These are phyloP conservation scores for Rhododendron williamsianum DNA, from an alignment of 148 eudicot genomes.

Conservation along the genomic window DNA sequence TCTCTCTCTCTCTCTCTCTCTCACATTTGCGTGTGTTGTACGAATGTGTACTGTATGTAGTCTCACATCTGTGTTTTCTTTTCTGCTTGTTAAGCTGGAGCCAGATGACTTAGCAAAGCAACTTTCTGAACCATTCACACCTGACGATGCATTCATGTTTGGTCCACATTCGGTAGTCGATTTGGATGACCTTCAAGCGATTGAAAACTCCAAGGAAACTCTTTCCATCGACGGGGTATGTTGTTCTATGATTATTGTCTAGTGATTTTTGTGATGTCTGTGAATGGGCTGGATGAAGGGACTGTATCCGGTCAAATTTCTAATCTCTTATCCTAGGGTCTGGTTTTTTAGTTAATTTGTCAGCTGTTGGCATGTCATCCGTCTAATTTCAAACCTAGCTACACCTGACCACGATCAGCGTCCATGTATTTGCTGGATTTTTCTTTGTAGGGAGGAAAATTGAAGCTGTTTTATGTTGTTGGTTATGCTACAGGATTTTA, in stretches of 20 bases:
- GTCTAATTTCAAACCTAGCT: background rate
- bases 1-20: background rate
- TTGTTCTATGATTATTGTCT: background rate
- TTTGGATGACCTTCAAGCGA: constrained; percentile 44
- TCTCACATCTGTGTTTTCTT: constrained; percentile 1
- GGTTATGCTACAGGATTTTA: constrained; percentile 56
- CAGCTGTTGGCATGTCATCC: background rate
- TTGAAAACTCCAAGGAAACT: constrained; percentile 45
- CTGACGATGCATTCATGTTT: constrained; percentile 78
- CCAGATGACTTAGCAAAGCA: constrained; percentile 55
- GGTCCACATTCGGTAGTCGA: constrained; percentile 55
- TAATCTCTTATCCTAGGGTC: background rate
- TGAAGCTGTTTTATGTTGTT: background rate
- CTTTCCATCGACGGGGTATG: constrained; percentile 63
- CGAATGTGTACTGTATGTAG: background rate
- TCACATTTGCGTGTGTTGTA: background rate
- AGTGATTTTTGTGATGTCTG: background rate
- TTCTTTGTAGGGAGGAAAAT: background rate
- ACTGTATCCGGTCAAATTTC: background rate
- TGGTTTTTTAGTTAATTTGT: background rate
- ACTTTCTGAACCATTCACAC: constrained; percentile 61
- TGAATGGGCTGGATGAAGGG: background rate
- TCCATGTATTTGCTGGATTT: background rate
- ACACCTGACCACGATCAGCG: background rate
- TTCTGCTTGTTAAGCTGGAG: constrained; percentile 41